Base-by-base conservation (phyloP, 768 basidiomycete species). In the Boletus rufocinnamomeus region DNA sequence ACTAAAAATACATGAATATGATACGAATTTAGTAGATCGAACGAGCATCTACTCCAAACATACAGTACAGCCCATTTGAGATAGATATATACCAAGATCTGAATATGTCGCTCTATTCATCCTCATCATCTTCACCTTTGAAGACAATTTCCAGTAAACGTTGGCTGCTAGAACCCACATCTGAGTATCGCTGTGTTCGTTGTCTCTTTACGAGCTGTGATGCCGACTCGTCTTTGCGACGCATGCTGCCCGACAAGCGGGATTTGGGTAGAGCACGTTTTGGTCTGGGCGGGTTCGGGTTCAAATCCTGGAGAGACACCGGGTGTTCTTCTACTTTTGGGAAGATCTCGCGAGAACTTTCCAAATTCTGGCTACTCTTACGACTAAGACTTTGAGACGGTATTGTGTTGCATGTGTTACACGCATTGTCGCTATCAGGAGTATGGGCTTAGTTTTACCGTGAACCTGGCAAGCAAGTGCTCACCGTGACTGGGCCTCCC, bases 231-330 rank as follows among this genome's bases (percentile, higher is more conserved):
- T 60, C 56, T 50, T 47, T 57, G 58, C 35, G 44, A 19, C 49
- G 58, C n/a, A 40, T 40, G 8, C 17, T 10, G 10, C 23, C 43
- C 13, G 62, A 52, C 54, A 63, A 34, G 34, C 67, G 68, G 43
- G 62, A 62, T 55, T 41, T 71, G 19, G 71, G 71, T 19, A 72
- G 56, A 19, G 69, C 60, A 30, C 71, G 73, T 58, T 72, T 72
- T 50, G 67, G 65, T 43, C 71, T 63, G 14, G 43, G 25, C 6
- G 45, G 46, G 16, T 38, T 59, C 48, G 58, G 23, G 34, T 37
- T 35, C 37, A 52, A 45, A 35, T 60, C 59, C 3, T 63, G 41
- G 38, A 69, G 61, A 27, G 63, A 63, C 10, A 66, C 57, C 0
- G 60, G 43, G 5, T 38, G 14, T 13, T 71, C 68, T 51, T 69